phyloP scores from a whole-genome alignment of 177 flowering plant species.

The Vitis hybrid region DNA sequence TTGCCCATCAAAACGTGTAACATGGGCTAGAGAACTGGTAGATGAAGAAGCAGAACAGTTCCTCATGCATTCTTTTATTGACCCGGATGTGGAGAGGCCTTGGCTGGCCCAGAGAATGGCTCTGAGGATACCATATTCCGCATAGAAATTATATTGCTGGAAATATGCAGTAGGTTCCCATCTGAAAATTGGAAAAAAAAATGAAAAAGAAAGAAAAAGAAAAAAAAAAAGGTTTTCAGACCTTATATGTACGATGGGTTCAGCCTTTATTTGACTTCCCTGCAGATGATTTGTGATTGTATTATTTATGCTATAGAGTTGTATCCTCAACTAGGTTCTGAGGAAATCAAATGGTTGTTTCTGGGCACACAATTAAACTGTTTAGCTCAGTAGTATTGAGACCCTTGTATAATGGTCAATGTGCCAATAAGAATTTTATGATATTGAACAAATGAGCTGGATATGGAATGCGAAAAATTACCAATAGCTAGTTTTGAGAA shows the following conservation, averaged over 20 bases:
- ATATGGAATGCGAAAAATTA: too few species aligned
- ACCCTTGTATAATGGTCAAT: too few species aligned
- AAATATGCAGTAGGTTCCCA: not conserved
- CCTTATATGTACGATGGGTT: not conserved
- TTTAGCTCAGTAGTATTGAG: too few species aligned
- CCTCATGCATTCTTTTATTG: constrained; percentile 68
- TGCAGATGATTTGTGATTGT: not conserved
- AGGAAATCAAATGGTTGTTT: too few species aligned
- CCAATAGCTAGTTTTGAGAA: too few species aligned
- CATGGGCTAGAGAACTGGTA: constrained; percentile 78
- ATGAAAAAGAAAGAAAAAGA: too few species aligned
- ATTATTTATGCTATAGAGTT: too few species aligned
- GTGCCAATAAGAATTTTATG: too few species aligned
- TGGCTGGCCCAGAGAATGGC: constrained; percentile 83
- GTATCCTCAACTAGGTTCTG: too few species aligned
- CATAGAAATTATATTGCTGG: constrained; percentile 28
- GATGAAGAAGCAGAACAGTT: constrained; percentile 88
- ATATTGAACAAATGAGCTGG: too few species aligned
- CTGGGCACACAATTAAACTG: too few species aligned
- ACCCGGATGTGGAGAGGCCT: constrained; percentile 67
- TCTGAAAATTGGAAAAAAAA: not conserved
- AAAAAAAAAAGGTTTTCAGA: not conserved
- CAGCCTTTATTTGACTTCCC: not conserved
- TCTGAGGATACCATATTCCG: constrained; percentile 74
- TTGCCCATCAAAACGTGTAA: constrained; percentile 64